phyloP scores from a whole-genome alignment of 768 basidiomycete genomes.

The Obba rivulosa region DNA sequence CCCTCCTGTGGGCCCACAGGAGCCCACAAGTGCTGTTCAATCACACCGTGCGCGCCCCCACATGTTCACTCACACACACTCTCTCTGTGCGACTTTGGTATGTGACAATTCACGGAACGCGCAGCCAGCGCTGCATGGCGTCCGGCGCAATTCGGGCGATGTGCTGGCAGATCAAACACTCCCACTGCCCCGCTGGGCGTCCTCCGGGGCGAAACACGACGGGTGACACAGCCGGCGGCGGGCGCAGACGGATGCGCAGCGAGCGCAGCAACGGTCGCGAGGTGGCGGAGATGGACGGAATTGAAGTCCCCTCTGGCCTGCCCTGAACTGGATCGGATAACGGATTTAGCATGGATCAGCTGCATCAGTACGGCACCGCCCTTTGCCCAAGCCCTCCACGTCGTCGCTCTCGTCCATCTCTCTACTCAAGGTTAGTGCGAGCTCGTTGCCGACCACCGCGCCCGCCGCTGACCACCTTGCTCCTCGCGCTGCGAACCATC shows the following conservation, averaged over 20 bases:
- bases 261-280: neutral
- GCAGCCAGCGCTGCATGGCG: neutral
- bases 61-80: too few species aligned
- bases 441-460: constrained; percentile 8
- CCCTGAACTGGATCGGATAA: constrained; percentile 28
- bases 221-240: neutral
- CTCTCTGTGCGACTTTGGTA: too few species aligned
- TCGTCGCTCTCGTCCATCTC: constrained; percentile 12
- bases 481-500: constrained; percentile 11
- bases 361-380: constrained; percentile 15
- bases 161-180: neutral
- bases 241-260: neutral
- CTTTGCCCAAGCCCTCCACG: constrained; percentile 23
- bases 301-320: constrained; percentile 11
- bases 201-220: too few species aligned
- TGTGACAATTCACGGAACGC: too few species aligned
- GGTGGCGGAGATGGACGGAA: neutral
- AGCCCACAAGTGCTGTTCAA: too few species aligned
- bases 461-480: neutral
- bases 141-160: neutral
- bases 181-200: too few species aligned
- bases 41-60: too few species aligned
- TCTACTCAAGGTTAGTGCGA: constrained; percentile 6
- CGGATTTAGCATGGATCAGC: constrained; percentile 12
- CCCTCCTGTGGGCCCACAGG: too few species aligned